A percentile compares a stretch with the other conserved stretches of the same genome.
Conservation (phyloP, 129 eudicot genomes). For the Lactuca sativa region DNA sequence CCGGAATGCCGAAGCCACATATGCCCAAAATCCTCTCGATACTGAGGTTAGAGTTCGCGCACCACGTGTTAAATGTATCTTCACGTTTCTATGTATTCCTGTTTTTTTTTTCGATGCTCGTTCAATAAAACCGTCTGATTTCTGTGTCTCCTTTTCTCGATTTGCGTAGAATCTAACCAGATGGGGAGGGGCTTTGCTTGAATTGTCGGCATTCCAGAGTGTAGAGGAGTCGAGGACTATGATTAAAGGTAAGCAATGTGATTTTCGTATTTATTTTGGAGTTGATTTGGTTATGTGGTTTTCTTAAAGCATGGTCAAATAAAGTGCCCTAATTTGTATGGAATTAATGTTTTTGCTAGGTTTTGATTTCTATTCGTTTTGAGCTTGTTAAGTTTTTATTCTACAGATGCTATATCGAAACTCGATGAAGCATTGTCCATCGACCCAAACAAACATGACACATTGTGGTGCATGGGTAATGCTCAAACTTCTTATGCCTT, state of each 20-base stretch:
- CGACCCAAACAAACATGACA: constrained; percentile 64
- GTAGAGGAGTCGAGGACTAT: constrained; percentile 58
- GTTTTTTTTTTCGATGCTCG: not conserved
- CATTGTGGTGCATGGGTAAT: constrained; percentile 87
- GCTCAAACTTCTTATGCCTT: constrained; percentile 84
- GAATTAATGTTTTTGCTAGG: not conserved
- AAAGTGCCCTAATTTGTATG: not conserved
- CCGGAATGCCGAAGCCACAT: constrained; percentile 61
- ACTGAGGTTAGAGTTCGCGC: constrained; percentile 45
- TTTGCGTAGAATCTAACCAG: constrained; percentile 59
- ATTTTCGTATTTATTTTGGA: not conserved
- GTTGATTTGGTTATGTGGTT: not conserved
- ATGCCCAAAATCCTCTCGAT: constrained; percentile 66
- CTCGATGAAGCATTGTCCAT: constrained; percentile 74
- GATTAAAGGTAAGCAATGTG: constrained; percentile 49
- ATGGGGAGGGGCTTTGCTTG: constrained; percentile 92
- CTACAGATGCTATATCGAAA: constrained; percentile 68
- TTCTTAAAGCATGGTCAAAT: not conserved
- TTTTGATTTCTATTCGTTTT: not conserved
- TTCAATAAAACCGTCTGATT: not conserved
- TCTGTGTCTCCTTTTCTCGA: not conserved
- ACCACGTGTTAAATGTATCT: not conserved
- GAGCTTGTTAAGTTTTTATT: constrained; percentile 18
- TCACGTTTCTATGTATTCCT: not conserved
- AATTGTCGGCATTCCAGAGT: constrained; percentile 60